Conservation (phyloP, 495 filamentous ascomycete genomes). For the Delitschia confertaspora region DNA sequence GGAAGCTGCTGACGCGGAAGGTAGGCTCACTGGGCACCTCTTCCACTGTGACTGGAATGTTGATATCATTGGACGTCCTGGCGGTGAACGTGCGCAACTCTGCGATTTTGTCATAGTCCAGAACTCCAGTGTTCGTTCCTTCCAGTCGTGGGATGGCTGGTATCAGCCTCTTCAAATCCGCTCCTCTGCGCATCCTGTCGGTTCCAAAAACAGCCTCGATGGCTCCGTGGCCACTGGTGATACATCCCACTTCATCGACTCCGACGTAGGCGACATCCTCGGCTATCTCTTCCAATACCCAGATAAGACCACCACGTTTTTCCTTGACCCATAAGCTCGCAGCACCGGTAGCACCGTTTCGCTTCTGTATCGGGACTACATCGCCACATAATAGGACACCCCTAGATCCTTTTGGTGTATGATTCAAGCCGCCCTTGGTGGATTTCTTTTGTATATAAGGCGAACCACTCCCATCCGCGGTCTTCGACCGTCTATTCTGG, state of each 20-base stretch:
- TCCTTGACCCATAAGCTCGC: conserved; percentile 98
- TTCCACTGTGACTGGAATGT: conserved; percentile 70
- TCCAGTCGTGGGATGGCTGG: conserved; percentile 71
- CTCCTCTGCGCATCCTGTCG: conserved; percentile 52
- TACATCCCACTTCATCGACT: conserved; percentile 63
- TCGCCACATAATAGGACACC: conserved; percentile 93
- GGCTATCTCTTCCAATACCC: conserved; percentile 95
- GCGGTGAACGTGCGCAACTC: conserved; percentile 73
- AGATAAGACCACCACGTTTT: conserved; percentile 85
- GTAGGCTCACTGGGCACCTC: conserved; percentile 53
- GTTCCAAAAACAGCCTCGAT: conserved; percentile 73
- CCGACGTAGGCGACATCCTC: conserved; percentile 75
- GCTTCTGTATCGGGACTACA: conserved; percentile 92
- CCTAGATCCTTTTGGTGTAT: conserved; percentile 65
- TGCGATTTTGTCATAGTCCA: conserved; percentile 61
- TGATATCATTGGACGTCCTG: conserved; percentile 58
- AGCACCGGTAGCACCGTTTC: conserved; percentile 81
- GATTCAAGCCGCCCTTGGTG: conserved; percentile 35
- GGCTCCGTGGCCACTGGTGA: conserved; percentile 59
- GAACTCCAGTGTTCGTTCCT: conserved; percentile 49
- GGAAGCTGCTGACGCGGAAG: conserved; percentile 81
- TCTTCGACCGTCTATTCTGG: conserved; percentile 51
- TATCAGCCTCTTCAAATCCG: conserved; percentile 65
- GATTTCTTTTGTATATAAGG: conserved; percentile 43
- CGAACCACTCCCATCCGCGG: conserved; percentile 65